Conservation (phyloP, 1,284 basidiomycete species). For the Golubevia sp. region DNA sequence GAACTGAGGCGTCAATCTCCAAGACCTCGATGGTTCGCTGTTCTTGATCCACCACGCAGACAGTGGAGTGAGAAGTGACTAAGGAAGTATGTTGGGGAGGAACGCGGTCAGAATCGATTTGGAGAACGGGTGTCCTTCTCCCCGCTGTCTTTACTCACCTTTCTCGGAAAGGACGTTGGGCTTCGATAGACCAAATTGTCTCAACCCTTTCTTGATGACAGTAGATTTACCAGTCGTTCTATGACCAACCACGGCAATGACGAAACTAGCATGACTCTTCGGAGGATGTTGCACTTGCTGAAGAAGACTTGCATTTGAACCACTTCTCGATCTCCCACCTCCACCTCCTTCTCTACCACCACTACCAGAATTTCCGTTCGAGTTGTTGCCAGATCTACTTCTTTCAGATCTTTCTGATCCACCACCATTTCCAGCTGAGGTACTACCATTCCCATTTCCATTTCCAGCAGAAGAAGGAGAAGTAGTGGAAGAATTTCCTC, state of each 20-base stretch:
- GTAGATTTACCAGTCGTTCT: slow-evolving; percentile 43
- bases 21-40: slow-evolving; percentile 51
- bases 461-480: too few species aligned
- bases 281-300: slow-evolving; percentile 44
- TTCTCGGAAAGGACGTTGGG: slow-evolving; percentile 43
- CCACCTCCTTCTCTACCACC: not conserved
- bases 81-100: not conserved
- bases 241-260: slow-evolving; percentile 51
- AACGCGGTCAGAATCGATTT: not conserved
- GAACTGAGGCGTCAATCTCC: slow-evolving; percentile 46
- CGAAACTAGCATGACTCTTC: slow-evolving; percentile 44
- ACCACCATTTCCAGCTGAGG: not conserved
- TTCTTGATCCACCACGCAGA: slow-evolving; percentile 49
- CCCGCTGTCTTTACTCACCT: slow-evolving; percentile 6
- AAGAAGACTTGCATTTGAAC: slow-evolving; percentile 42
- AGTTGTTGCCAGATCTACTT: not conserved
- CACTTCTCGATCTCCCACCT: slow-evolving; percentile 35
- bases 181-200: slow-evolving; percentile 47
- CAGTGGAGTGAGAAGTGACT: slow-evolving; percentile 47
- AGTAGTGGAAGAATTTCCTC: too few species aligned
- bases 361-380: not conserved
- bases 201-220: slow-evolving; percentile 48
- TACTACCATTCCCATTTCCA: not conserved
- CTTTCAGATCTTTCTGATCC: slow-evolving; percentile 1
- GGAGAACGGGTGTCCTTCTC: not conserved